Percentiles rank a stretch among this genome's conserved stretches.
Conservation (phyloP, 306 rosid genomes). For the Vigna nakashimae region DNA sequence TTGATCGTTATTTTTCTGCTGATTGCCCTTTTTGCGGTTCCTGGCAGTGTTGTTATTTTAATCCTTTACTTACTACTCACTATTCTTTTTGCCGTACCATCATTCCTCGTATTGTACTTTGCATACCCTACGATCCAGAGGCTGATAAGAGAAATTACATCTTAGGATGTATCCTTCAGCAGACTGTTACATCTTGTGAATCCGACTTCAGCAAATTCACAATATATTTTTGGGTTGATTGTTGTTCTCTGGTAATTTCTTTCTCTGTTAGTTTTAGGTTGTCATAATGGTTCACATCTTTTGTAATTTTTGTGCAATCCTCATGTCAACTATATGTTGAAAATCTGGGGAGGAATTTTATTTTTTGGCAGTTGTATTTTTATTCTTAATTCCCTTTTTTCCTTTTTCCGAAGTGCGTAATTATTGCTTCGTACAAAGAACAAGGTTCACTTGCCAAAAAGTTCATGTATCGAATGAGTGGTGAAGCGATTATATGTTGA, state of each 20-base stretch:
- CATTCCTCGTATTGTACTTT: slow-evolving; percentile 75
- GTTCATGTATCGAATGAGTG: slow-evolving; percentile 28
- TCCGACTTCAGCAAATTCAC: slow-evolving; percentile 32
- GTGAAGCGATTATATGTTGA: slow-evolving; percentile 7
- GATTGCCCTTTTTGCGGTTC: slow-evolving; percentile 69
- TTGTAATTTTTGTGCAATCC: slow-evolving; percentile 16
- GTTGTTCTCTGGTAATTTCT: slow-evolving; percentile 27
- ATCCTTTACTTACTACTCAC: slow-evolving; percentile 79
- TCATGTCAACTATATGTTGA: slow-evolving; percentile 35
- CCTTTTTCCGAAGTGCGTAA: slow-evolving; percentile 9
- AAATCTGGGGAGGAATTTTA: slow-evolving; percentile 27
- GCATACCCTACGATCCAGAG: slow-evolving; percentile 75
- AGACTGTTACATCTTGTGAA: slow-evolving; percentile 23
- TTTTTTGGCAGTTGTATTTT: slow-evolving; percentile 36
- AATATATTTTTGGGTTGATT: slow-evolving; percentile 20
- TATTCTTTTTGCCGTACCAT: slow-evolving; percentile 83
- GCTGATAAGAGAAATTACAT: slow-evolving; percentile 76
- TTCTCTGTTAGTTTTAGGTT: slow-evolving; percentile 36
- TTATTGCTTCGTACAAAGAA: slow-evolving; percentile 34
- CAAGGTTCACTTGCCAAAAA: slow-evolving; percentile 15
- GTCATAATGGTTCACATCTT: slow-evolving; percentile 27
- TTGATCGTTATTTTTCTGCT: slow-evolving; percentile 71
- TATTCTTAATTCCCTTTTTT: neutral
- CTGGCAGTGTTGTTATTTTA: slow-evolving; percentile 75
- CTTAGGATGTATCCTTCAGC: slow-evolving; percentile 54